Evolutionary conservation across 1,284 basidiomycete species (phyloP).

Genomic region (Butyriboletus appendiculatus): DNA sequence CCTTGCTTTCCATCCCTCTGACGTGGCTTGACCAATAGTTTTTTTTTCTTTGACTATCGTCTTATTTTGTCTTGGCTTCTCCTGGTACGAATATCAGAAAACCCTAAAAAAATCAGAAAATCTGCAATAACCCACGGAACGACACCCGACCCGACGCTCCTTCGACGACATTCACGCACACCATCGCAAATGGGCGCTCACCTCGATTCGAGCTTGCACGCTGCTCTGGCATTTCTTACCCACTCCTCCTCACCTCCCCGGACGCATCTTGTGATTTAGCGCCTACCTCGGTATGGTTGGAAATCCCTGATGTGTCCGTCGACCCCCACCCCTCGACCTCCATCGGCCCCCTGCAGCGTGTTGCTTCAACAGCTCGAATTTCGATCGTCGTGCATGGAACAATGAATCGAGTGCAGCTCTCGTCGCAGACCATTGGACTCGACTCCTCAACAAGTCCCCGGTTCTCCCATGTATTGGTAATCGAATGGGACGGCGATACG

Average conservation of each 20-base stretch:
- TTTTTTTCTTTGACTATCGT: not conserved
- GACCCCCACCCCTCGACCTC: not conserved
- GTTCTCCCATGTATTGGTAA: not conserved
- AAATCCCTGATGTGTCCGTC: constrained; percentile 2
- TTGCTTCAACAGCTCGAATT: not conserved
- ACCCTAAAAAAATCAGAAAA: constrained; percentile 8
- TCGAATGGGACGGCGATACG: not conserved
- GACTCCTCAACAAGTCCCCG: not conserved
- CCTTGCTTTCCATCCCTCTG: too few species aligned
- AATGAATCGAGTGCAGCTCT: not conserved
- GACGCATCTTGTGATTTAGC: constrained; percentile 7
- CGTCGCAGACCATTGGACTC: not conserved
- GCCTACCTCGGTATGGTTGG: constrained; percentile 5
- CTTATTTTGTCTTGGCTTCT: not conserved
- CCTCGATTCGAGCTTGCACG: not conserved
- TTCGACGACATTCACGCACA: not conserved
- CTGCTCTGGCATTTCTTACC: not conserved
- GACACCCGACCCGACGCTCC: not conserved
- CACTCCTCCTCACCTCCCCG: not conserved
- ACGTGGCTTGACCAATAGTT: not conserved
- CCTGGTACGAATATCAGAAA: not conserved
- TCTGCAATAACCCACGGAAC: not conserved
- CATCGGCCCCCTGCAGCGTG: not conserved
- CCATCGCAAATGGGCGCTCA: not conserved
- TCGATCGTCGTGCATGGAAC: not conserved